These are phyloP conservation scores for Ophiosphaerella narmari DNA, from an alignment of 2,329 filamentous ascomycete genomes.

Conservation along the genomic window DNA sequence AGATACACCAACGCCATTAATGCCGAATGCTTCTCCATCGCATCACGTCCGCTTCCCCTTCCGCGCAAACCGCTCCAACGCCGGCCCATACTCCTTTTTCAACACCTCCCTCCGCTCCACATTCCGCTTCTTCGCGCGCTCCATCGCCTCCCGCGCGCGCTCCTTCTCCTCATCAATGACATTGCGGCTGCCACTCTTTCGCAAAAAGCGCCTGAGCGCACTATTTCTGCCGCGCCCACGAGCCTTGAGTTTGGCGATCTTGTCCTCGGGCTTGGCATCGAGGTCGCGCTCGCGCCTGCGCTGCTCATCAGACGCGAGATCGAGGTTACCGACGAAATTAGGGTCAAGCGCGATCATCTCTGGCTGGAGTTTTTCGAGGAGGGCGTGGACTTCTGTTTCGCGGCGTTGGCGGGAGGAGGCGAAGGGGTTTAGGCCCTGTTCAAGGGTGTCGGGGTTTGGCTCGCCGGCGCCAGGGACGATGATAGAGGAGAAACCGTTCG, in stretches of 20 bases:
- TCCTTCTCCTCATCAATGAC: slow-evolving; percentile 94
- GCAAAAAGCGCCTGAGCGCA: slow-evolving; percentile 81
- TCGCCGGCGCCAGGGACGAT: slow-evolving; percentile 95
- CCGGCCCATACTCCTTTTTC: slow-evolving; percentile 79
- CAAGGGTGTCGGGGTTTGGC: slow-evolving; percentile 91
- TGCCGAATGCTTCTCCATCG: background rate
- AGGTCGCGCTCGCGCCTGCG: slow-evolving; percentile 77
- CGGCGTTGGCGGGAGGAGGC: slow-evolving; percentile 91
- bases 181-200: slow-evolving; percentile 92
- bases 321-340: slow-evolving; percentile 86
- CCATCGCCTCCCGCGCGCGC: slow-evolving; percentile 80
- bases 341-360: slow-evolving; percentile 97
- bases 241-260: slow-evolving; percentile 68
- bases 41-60: slow-evolving; percentile 52
- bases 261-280: slow-evolving; percentile 69
- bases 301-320: slow-evolving; percentile 79
- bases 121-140: slow-evolving; percentile 65
- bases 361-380: slow-evolving; percentile 92
- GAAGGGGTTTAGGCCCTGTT: slow-evolving; percentile 80
- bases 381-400: slow-evolving; percentile 83
- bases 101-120: slow-evolving; percentile 53
- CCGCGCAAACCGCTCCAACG: slow-evolving; percentile 80
- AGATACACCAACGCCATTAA: background rate
- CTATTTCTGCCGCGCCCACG: slow-evolving; percentile 87
- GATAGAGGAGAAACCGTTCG: slow-evolving; percentile 84